Percentiles rank a stretch among this genome's conserved stretches.
Evolutionary conservation across 768 basidiomycete genomes (phyloP).

Genomic region (Russula earlei): DNA sequence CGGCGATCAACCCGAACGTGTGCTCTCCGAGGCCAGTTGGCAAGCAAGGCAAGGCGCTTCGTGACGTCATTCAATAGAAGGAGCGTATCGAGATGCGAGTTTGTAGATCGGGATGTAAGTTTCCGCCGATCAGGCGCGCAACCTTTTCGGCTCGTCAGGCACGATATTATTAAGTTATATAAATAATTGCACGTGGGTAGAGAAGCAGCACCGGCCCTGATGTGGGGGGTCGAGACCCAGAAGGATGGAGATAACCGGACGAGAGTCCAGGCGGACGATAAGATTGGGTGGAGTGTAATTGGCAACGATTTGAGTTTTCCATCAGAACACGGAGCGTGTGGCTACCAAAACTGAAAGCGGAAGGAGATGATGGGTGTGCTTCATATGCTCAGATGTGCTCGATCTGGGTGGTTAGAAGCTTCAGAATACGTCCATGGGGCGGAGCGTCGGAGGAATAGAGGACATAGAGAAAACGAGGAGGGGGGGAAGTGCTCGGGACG

Average conservation of each 20-base stretch:
- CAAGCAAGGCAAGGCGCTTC: background rate
- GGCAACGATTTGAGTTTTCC: conserved; percentile 11
- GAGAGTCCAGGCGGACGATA: conserved; percentile 1
- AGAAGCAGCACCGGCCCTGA: conserved; percentile 2
- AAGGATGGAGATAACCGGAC: conserved; percentile 8
- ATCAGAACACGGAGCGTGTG: conserved; percentile 7
- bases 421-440: background rate
- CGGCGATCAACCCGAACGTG: background rate
- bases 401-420: background rate
- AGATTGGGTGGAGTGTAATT: conserved; percentile 13
- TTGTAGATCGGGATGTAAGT: conserved; percentile 14
- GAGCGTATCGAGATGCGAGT: conserved; percentile 9
- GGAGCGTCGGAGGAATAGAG: conserved; percentile 3
- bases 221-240: background rate
- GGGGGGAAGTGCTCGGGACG: background rate
- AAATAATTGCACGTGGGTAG: background rate
- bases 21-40: background rate
- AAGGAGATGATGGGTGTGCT: background rate
- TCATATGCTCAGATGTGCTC: too few species aligned
- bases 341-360: background rate
- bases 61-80: conserved; percentile 11
- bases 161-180: background rate
- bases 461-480: background rate
- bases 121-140: conserved; percentile 13
- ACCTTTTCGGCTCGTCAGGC: background rate